Conservation (phyloP, 371 early-diverging fungal species). For the Rhizopus microsporus region DNA sequence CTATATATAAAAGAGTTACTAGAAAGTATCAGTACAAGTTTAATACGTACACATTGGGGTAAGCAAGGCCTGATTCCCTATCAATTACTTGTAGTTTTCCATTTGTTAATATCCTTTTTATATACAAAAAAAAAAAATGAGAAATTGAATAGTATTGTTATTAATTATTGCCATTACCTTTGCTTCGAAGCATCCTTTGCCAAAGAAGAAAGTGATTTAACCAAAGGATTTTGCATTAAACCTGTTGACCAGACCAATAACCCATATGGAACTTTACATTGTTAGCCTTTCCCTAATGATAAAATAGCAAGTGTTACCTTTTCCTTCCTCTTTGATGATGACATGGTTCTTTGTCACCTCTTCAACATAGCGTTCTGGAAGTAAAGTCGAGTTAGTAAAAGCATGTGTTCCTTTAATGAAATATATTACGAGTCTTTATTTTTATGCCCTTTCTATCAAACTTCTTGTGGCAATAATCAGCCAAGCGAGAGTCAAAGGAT, state of each 20-base stretch:
- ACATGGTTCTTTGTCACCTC: constrained; percentile 50
- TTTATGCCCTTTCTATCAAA: constrained; percentile 73
- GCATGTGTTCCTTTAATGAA: constrained; percentile 4
- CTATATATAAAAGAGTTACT: constrained; percentile 11
- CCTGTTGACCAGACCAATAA: constrained; percentile 79
- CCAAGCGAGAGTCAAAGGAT: constrained; percentile 68
- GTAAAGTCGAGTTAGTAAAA: constrained; percentile 21
- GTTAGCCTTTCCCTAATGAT: constrained; percentile 1
- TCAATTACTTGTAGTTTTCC: constrained; percentile 62
- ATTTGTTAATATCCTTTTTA: constrained; percentile 63
- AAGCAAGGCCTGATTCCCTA: constrained; percentile 34
- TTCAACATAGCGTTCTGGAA: constrained; percentile 41
- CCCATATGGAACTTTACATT: constrained; percentile 47
- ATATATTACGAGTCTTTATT: constrained; percentile 48
- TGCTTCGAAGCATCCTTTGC: constrained; percentile 38
- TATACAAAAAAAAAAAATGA: not conserved
- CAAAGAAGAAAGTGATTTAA: constrained; percentile 46
- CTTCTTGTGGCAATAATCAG: constrained; percentile 67
- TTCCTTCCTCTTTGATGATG: constrained; percentile 50
- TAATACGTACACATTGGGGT: constrained; percentile 41
- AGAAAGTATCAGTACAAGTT: constrained; percentile 2
- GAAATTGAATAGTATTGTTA: no score
- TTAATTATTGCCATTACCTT: constrained; percentile 11
- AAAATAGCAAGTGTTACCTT: constrained; percentile 20
- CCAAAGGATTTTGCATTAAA: constrained; percentile 64